Evolutionary conservation across 1,284 basidiomycete genomes (phyloP).

Genomic region (Microbotryum violaceum): DNA sequence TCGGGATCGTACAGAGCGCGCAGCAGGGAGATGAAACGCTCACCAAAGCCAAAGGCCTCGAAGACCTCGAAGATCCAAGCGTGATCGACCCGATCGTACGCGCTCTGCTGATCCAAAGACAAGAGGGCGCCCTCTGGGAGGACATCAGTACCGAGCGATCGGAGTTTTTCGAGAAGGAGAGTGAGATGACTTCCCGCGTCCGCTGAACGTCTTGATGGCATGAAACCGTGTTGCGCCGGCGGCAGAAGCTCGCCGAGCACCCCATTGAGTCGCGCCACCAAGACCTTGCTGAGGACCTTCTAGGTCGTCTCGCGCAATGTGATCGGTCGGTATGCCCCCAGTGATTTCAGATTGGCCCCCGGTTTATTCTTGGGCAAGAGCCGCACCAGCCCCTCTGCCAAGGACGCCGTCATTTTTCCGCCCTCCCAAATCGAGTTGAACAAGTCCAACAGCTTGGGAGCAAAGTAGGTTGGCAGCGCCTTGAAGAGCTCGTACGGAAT

Average conservation of each 20-base stretch:
- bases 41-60: not conserved
- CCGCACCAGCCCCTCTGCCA: no score
- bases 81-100: slow-evolving; percentile 6
- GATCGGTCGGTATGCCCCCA: not conserved
- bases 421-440: no score
- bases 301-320: slow-evolving; percentile 4
- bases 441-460: no score
- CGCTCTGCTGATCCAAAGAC: not conserved
- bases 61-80: slow-evolving; percentile 1
- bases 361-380: no score
- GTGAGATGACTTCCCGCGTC: slow-evolving; percentile 2
- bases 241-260: not conserved
- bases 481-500: no score
- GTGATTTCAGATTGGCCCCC: no score
- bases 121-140: not conserved
- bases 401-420: no score
- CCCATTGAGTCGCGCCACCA: not conserved
- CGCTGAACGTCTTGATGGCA: not conserved
- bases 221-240: not conserved
- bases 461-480: no score
- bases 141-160: no score
- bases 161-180: not conserved
- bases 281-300: not conserved
- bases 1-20: not conserved
- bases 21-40: not conserved